Evolutionary conservation across 2,329 filamentous ascomycete species (phyloP).

Genomic region (Aspergillus sp.): DNA sequence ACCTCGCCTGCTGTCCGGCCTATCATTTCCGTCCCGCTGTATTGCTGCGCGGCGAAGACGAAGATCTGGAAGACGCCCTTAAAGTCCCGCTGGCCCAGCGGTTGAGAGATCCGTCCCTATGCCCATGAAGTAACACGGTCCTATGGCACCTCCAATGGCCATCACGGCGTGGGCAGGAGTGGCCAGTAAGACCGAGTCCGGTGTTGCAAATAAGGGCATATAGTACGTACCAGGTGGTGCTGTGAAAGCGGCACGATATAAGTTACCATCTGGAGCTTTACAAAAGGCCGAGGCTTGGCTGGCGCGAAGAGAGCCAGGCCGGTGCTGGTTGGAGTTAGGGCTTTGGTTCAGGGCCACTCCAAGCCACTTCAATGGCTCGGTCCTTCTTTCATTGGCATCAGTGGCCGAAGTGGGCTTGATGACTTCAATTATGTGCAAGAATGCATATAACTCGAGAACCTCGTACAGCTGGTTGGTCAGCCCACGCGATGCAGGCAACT

Average conservation of each 20-base stretch:
- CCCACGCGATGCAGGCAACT: neutral
- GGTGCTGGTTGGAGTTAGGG: neutral
- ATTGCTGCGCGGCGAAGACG: no score
- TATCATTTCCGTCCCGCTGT: no score
- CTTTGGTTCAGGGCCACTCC: neutral
- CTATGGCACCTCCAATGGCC: neutral
- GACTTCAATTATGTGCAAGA: neutral
- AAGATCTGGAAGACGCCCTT: no score
- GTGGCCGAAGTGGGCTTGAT: no score
- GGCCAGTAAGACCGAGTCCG: neutral
- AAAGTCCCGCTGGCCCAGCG: no score
- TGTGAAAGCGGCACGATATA: neutral
- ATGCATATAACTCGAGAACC: neutral
- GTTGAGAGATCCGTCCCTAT: neutral
- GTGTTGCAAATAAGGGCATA: neutral
- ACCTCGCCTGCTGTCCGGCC: no score
- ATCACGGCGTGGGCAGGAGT: neutral
- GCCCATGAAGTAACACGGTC: neutral
- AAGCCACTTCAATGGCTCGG: no score
- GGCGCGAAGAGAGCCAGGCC: neutral
- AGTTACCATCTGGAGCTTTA: no score
- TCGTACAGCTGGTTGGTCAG: neutral
- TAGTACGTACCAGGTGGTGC: neutral
- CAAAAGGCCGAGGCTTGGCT: no score
- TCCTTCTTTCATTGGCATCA: no score